Evolutionary conservation across 2,329 filamentous ascomycete species (phyloP).

Genomic region (Monosporascus sp.): DNA sequence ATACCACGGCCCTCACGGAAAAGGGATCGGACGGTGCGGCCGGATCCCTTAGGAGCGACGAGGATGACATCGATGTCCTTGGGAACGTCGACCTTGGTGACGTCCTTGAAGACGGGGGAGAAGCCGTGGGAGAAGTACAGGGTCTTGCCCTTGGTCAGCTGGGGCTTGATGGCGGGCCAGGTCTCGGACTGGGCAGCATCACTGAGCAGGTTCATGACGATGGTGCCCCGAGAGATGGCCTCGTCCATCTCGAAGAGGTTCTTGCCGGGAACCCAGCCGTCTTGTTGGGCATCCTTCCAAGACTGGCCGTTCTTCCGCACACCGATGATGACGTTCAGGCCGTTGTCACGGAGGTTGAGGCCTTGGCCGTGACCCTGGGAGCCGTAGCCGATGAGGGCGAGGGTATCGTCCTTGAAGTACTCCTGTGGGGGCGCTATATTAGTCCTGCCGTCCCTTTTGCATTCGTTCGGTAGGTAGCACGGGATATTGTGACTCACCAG

Average conservation of each 20-base stretch:
- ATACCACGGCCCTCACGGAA: constrained; percentile 99
- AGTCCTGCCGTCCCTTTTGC: constrained; percentile 12
- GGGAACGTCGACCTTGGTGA: constrained; percentile 97
- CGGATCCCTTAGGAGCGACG: constrained; percentile 97
- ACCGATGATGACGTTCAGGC: constrained; percentile 97
- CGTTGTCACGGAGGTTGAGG: constrained; percentile 99
- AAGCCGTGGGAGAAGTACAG: constrained; percentile 99
- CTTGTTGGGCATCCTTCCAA: constrained; percentile 94
- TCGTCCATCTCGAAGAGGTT: constrained; percentile 98
- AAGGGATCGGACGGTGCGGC: constrained; percentile 95
- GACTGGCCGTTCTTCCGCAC: constrained; percentile 97
- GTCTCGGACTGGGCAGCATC: constrained; percentile 98
- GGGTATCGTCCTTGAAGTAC: constrained; percentile 99
- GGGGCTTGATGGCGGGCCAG: constrained; percentile 96
- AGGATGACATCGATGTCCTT: constrained; percentile 97
- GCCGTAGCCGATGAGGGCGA: constrained; percentile 96
- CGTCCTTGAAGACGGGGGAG: constrained; percentile 99
- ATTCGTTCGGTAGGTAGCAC: not conserved
- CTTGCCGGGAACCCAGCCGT: constrained; percentile 97
- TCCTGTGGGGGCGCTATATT: constrained; percentile 50
- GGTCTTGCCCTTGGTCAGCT: constrained; percentile 98
- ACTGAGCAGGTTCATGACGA: constrained; percentile 98
- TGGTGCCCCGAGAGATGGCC: constrained; percentile 87
- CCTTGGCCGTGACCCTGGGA: constrained; percentile 98
- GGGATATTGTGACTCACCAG: constrained; percentile 58